A percentile compares a stretch with the other conserved stretches of the same genome.
Conservation (phyloP, 495 filamentous ascomycete genomes). For the Penicillium ucsense region DNA sequence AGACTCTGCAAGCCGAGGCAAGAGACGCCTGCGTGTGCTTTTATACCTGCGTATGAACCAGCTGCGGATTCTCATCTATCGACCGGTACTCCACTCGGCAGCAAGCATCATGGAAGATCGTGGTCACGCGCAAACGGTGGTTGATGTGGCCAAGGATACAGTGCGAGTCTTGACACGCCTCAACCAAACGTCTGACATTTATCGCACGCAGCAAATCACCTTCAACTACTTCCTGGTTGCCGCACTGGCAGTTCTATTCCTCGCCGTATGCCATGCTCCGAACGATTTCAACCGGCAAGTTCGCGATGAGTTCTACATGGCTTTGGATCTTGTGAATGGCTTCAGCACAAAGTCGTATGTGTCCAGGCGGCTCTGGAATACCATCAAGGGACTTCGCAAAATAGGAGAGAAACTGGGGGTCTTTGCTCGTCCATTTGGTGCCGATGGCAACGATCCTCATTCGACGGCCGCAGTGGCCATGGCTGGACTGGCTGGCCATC, state of each 20-base stretch:
- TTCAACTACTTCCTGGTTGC: slow-evolving; percentile 85
- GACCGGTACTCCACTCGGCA: slow-evolving; percentile 68
- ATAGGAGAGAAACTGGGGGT: slow-evolving; percentile 73
- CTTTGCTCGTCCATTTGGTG: slow-evolving; percentile 33
- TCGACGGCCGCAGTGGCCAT: slow-evolving; percentile 61
- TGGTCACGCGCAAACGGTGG: slow-evolving; percentile 55
- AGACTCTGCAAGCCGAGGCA: slow-evolving; percentile 34
- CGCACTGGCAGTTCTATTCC: slow-evolving; percentile 70
- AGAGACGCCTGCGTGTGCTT: slow-evolving; percentile 43
- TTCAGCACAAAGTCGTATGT: slow-evolving; percentile 73
- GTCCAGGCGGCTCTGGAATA: slow-evolving; percentile 72
- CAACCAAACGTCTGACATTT: slow-evolving; percentile 73
- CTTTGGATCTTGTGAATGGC: slow-evolving; percentile 69
- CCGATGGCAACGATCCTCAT: slow-evolving; percentile 45
- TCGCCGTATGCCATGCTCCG: slow-evolving; percentile 75
- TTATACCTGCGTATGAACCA: slow-evolving; percentile 68
- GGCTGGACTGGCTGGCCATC: slow-evolving; percentile 64
- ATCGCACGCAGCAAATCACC: slow-evolving; percentile 66
- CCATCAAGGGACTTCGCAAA: slow-evolving; percentile 67
- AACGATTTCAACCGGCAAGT: slow-evolving; percentile 63
- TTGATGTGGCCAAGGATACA: slow-evolving; percentile 72
- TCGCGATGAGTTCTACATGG: slow-evolving; percentile 80
- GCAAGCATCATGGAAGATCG: slow-evolving; percentile 66
- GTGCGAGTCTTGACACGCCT: slow-evolving; percentile 64
- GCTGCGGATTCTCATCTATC: slow-evolving; percentile 73